Evolutionary conservation across 192 early-diverging fungal species (phyloP).

Genomic region (Geranomyces variabilis): DNA sequence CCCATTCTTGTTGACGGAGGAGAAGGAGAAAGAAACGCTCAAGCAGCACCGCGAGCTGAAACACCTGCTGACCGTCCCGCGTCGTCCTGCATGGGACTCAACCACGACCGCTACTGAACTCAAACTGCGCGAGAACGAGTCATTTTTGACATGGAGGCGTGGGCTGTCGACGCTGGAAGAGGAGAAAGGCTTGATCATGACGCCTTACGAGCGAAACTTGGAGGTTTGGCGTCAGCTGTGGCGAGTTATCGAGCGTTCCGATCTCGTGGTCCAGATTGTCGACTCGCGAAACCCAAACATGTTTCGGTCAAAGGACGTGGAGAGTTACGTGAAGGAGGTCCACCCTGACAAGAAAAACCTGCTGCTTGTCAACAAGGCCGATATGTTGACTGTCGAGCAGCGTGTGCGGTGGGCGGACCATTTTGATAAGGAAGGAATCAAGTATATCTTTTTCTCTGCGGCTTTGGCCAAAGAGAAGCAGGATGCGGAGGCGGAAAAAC

Average conservation of each 20-base stretch:
- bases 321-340: conserved; percentile 89
- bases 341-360: conserved; percentile 83
- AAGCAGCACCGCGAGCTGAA: conserved; percentile 76
- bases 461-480: conserved; percentile 75
- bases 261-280: conserved; percentile 97
- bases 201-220: conserved; percentile 97
- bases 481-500: conserved; percentile 66
- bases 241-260: conserved; percentile 96
- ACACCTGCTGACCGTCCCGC: conserved; percentile 79
- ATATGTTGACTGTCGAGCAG: conserved; percentile 89
- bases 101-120: conserved; percentile 81
- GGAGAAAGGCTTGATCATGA: conserved; percentile 88
- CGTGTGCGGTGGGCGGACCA: conserved; percentile 84
- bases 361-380: conserved; percentile 97
- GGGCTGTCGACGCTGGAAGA: conserved; percentile 79
- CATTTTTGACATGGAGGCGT: conserved; percentile 92
- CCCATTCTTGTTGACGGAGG: conserved; percentile 78
- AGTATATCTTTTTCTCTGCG: conserved; percentile 94
- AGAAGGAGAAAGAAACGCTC: conserved; percentile 79
- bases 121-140: conserved; percentile 78
- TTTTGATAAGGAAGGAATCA: conserved; percentile 80
- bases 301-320: conserved; percentile 88
- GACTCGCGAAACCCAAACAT: conserved; percentile 95
- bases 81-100: conserved; percentile 83
- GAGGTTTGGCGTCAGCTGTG: conserved; percentile 99